Percentiles rank a stretch among this genome's conserved stretches.
Evolutionary conservation across 495 filamentous ascomycete species (phyloP).

Genomic region (Xylaria nigripes): DNA sequence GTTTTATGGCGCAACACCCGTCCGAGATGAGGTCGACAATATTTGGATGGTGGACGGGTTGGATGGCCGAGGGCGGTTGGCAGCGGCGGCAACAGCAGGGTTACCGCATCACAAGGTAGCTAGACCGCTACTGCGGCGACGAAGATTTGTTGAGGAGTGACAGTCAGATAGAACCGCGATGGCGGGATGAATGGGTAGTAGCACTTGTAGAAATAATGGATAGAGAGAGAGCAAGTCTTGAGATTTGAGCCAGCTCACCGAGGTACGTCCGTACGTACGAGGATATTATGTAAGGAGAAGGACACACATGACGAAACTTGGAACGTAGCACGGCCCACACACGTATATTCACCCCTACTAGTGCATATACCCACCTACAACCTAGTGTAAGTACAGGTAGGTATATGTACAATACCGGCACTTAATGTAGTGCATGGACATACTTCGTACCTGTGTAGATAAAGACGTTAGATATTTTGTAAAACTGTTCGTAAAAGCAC

Average conservation of each 20-base stretch:
- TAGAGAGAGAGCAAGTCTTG: neutral
- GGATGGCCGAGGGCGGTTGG: neutral
- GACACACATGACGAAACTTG: conserved; percentile 7
- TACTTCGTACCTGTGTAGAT: too few species aligned
- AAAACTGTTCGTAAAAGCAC: too few species aligned
- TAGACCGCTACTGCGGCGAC: conserved; percentile 3
- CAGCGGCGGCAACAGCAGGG: neutral
- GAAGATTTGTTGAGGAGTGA: neutral
- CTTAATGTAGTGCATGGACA: too few species aligned
- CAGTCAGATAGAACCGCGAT: neutral
- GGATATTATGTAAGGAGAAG: neutral
- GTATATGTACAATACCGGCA: too few species aligned
- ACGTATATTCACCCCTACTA: too few species aligned
- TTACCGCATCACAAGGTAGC: conserved; percentile 6
- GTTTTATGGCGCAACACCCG: neutral
- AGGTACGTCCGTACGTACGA: neutral
- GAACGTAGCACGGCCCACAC: neutral
- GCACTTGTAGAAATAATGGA: neutral
- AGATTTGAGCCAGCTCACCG: neutral
- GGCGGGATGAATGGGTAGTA: neutral
- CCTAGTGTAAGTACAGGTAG: too few species aligned
- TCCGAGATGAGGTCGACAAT: neutral
- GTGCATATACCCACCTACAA: too few species aligned
- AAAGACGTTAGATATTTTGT: too few species aligned
- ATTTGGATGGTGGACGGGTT: neutral